phyloP scores from a whole-genome alignment of 1,284 basidiomycete genomes.

The Papiliotrema flavescens region DNA sequence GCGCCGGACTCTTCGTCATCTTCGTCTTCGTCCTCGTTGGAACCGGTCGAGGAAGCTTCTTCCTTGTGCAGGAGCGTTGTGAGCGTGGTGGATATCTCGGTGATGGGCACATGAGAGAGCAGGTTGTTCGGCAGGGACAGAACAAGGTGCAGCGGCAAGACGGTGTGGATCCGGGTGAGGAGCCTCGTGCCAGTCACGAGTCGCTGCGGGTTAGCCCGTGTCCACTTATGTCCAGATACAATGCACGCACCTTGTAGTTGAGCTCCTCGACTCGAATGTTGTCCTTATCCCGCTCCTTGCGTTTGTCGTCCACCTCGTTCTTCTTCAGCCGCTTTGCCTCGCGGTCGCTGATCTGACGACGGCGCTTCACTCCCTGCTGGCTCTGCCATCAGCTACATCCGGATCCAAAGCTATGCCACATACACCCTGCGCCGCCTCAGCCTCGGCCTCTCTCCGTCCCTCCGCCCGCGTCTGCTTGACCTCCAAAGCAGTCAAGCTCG shows the following conservation, averaged over 20 bases:
- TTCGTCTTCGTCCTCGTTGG: slow-evolving; percentile 55
- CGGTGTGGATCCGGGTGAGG: slow-evolving; percentile 77
- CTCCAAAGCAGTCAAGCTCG: slow-evolving; percentile 79
- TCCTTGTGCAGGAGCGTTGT: slow-evolving; percentile 59
- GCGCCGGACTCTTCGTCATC: slow-evolving; percentile 53
- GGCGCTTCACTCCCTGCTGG: slow-evolving; percentile 36
- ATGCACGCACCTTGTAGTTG: slow-evolving; percentile 9
- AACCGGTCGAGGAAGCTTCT: slow-evolving; percentile 41
- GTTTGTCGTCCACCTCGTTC: slow-evolving; percentile 55
- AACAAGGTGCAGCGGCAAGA: slow-evolving; percentile 86
- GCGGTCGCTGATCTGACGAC: slow-evolving; percentile 32
- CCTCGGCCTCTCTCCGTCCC: slow-evolving; percentile 76
- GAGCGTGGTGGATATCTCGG: slow-evolving; percentile 81
- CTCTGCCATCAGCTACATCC: slow-evolving; percentile 27
- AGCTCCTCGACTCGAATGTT: slow-evolving; percentile 31
- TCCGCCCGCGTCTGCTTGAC: slow-evolving; percentile 81
- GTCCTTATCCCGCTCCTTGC: slow-evolving; percentile 44
- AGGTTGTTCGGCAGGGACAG: slow-evolving; percentile 94
- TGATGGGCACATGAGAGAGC: slow-evolving; percentile 91
- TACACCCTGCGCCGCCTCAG: slow-evolving; percentile 61
- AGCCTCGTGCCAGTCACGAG: slow-evolving; percentile 80
- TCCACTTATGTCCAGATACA: neutral
- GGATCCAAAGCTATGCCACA: slow-evolving; percentile 5
- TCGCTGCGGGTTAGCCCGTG: slow-evolving; percentile 93
- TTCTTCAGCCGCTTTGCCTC: slow-evolving; percentile 50